Percentiles rank a stretch among this genome's conserved stretches.
These are phyloP conservation scores for Xylaria digitata DNA, from an alignment of 2,329 filamentous ascomycete genomes.

Conservation along the genomic window DNA sequence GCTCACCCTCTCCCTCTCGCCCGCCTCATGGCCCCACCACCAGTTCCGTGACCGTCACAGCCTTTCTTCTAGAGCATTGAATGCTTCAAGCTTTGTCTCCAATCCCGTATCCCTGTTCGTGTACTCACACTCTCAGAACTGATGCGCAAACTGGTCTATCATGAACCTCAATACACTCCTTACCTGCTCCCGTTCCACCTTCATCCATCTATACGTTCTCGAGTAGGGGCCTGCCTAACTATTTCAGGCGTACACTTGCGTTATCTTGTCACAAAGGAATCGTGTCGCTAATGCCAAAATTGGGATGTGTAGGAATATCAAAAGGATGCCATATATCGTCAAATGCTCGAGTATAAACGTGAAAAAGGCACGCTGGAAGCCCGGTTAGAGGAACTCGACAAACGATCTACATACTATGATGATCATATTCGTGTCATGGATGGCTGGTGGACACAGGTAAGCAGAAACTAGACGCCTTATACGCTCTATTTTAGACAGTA, in stretches of 20 bases:
- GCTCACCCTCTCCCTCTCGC: constrained; percentile 29
- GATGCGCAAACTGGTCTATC: constrained; percentile 47
- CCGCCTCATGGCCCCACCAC: constrained; percentile 36
- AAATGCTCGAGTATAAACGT: constrained; percentile 98
- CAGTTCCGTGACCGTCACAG: constrained; percentile 29
- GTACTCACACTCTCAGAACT: constrained; percentile 52
- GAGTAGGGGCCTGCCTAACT: constrained; percentile 43
- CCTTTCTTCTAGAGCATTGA: constrained; percentile 28
- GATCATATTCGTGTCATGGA: constrained; percentile 92
- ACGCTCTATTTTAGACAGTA: neutral
- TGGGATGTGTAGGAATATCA: constrained; percentile 76
- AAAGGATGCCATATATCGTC: constrained; percentile 96
- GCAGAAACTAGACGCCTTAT: constrained; percentile 45
- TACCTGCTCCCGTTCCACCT: constrained; percentile 39
- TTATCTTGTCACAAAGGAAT: constrained; percentile 40
- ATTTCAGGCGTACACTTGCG: constrained; percentile 45
- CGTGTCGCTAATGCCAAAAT: constrained; percentile 52
- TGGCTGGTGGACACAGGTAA: constrained; percentile 92
- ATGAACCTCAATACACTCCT: constrained; percentile 44
- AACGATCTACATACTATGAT: constrained; percentile 84
- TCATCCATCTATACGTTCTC: constrained; percentile 43
- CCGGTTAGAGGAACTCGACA: constrained; percentile 82
- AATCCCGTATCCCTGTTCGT: constrained; percentile 41
- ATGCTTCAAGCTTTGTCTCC: constrained; percentile 41
- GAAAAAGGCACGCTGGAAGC: constrained; percentile 85